These are phyloP conservation scores for Punctularia strigosozonata DNA, from an alignment of 768 basidiomycete species.

Conservation along the genomic window DNA sequence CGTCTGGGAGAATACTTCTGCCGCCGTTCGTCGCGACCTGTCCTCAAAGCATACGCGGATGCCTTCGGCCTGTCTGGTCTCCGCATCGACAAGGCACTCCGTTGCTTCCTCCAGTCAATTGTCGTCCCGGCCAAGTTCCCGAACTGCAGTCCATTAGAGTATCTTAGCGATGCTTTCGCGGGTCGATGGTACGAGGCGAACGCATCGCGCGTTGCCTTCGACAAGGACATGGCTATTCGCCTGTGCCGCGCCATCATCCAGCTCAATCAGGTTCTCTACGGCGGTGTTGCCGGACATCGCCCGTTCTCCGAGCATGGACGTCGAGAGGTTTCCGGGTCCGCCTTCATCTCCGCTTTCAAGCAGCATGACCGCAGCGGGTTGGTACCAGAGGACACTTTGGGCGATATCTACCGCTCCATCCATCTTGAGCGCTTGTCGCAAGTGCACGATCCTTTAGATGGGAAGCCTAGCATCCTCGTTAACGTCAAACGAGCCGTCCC, in stretches of 20 bases:
- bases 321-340: slow-evolving; percentile 55
- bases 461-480: slow-evolving; percentile 40
- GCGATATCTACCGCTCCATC: slow-evolving; percentile 72
- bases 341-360: slow-evolving; percentile 79
- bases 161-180: slow-evolving; percentile 76
- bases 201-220: slow-evolving; percentile 60
- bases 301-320: slow-evolving; percentile 41
- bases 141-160: slow-evolving; percentile 38
- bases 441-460: slow-evolving; percentile 37
- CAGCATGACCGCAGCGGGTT: slow-evolving; percentile 59
- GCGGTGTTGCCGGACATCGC: slow-evolving; percentile 49
- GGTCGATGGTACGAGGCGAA: slow-evolving; percentile 89
- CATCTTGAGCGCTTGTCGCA: slow-evolving; percentile 61
- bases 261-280: slow-evolving; percentile 82
- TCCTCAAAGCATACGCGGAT: slow-evolving; percentile 78
- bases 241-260: slow-evolving; percentile 77
- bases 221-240: slow-evolving; percentile 67
- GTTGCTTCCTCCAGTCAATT: slow-evolving; percentile 79
- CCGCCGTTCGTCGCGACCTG: slow-evolving; percentile 55
- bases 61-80: slow-evolving; percentile 78
- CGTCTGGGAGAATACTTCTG: slow-evolving; percentile 80
- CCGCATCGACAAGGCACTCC: slow-evolving; percentile 79
- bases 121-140: slow-evolving; percentile 40
- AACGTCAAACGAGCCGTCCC: slow-evolving; percentile 68
- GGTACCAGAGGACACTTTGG: slow-evolving; percentile 65